These are phyloP conservation scores for Scenedesmus sp. DNA, from an alignment of 163 green algal genomes.

Conservation along the genomic window DNA sequence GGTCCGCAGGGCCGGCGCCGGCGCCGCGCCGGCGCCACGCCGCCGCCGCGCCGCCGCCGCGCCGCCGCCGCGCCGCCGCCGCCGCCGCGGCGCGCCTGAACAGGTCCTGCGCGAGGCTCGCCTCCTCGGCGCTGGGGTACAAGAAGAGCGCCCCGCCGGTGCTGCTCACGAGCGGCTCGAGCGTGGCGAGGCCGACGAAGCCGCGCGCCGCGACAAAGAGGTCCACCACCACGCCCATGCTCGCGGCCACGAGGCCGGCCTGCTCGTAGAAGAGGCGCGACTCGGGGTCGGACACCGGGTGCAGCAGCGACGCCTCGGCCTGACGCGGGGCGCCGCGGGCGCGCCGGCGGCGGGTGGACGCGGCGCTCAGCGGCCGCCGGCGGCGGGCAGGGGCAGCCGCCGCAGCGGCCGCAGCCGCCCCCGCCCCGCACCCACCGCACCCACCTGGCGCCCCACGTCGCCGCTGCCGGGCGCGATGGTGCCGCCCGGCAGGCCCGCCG, in stretches of 20 bases:
- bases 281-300: slow-evolving; percentile 42
- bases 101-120: slow-evolving; percentile 80
- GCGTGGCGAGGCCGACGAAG: slow-evolving; percentile 38
- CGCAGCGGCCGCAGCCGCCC: background rate
- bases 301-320: slow-evolving; percentile 47
- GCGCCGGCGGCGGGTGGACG: background rate
- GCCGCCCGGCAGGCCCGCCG: background rate
- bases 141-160: slow-evolving; percentile 82
- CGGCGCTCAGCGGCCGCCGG: background rate
- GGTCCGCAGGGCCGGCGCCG: too few species aligned
- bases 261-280: slow-evolving; percentile 77
- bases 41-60: too few species aligned
- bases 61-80: background rate
- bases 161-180: slow-evolving; percentile 65
- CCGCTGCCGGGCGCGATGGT: slow-evolving; percentile 3
- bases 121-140: slow-evolving; percentile 75
- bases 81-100: slow-evolving; percentile 18
- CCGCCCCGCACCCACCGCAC: background rate
- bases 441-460: slow-evolving; percentile 18
- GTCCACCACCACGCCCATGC: slow-evolving; percentile 79
- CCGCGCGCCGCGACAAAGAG: slow-evolving; percentile 69
- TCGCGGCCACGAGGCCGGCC: slow-evolving; percentile 65
- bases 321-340: background rate
- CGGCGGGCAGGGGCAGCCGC: background rate
- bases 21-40: too few species aligned